These are phyloP conservation scores for Xylaria sp. DNA, from an alignment of 2,329 filamentous ascomycete genomes.

Conservation along the genomic window DNA sequence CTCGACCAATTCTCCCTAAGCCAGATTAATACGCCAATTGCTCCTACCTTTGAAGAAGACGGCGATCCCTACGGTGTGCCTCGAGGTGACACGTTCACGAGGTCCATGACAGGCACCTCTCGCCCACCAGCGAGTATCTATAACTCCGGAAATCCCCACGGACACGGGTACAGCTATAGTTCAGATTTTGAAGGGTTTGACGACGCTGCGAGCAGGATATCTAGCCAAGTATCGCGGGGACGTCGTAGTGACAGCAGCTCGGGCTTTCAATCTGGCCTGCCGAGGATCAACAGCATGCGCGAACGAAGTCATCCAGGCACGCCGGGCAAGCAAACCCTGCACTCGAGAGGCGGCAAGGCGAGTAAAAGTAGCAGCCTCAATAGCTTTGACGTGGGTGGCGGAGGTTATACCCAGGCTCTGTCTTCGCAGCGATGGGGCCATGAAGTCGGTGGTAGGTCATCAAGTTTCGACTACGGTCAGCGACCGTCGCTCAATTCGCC, in stretches of 20 bases:
- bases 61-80: constrained; percentile 45
- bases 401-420: constrained; percentile 67
- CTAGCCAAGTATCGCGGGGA: constrained; percentile 64
- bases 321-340: constrained; percentile 56
- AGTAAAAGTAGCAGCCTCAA: constrained; percentile 78
- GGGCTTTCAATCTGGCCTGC: constrained; percentile 70
- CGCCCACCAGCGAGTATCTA: constrained; percentile 41
- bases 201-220: constrained; percentile 61
- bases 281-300: constrained; percentile 71
- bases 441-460: constrained; percentile 66
- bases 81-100: constrained; percentile 43
- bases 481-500: constrained; percentile 49
- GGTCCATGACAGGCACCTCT: constrained; percentile 45
- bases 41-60: constrained; percentile 53
- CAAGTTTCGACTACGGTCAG: constrained; percentile 78
- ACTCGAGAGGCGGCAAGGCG: constrained; percentile 68
- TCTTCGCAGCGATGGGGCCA: constrained; percentile 69
- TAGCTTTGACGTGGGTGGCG: constrained; percentile 68
- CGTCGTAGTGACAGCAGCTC: constrained; percentile 85
- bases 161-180: constrained; percentile 67
- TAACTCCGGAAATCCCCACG: constrained; percentile 36
- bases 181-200: constrained; percentile 69
- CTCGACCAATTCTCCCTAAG: constrained; percentile 82
- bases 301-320: constrained; percentile 55
- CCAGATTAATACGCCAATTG: constrained; percentile 52